phyloP scores from a whole-genome alignment of 139 green algal genomes.

The Yamagishiella unicocca region DNA sequence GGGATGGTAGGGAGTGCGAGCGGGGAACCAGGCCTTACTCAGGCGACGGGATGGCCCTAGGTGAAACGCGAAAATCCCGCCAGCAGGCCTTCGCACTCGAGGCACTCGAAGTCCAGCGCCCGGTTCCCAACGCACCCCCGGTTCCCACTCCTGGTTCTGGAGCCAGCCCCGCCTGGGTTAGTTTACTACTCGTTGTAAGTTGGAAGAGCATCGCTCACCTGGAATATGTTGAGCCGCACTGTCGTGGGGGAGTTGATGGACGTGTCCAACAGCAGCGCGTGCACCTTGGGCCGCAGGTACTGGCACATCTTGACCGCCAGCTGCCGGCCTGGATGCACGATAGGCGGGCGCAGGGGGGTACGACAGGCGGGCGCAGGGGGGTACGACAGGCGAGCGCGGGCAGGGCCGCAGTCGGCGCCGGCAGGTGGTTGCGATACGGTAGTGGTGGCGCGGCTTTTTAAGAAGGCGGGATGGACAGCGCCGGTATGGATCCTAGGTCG shows the following conservation, averaged over 20 bases:
- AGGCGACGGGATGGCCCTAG: neutral
- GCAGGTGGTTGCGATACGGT: too few relatives aligned
- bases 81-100: too few relatives aligned
- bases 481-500: too few relatives aligned
- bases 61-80: too few relatives aligned
- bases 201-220: conserved; percentile 54
- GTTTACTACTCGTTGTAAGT: neutral
- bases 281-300: conserved; percentile 91
- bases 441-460: too few relatives aligned
- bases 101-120: too few relatives aligned
- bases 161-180: neutral
- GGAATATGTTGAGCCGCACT: conserved; percentile 89
- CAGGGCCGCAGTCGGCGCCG: too few relatives aligned
- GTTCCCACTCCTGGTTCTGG: neutral
- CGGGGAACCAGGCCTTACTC: neutral
- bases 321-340: conserved; percentile 40
- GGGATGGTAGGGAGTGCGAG: neutral
- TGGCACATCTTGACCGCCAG: conserved; percentile 76
- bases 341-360: neutral
- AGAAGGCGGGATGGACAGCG: too few relatives aligned
- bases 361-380: neutral
- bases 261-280: conserved; percentile 88
- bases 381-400: neutral
- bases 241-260: conserved; percentile 82
- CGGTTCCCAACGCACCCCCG: too few relatives aligned